These are phyloP conservation scores for Thinopyrum obtusiflorum DNA, from an alignment of 202 grass and related monocot species.

Conservation along the genomic window DNA sequence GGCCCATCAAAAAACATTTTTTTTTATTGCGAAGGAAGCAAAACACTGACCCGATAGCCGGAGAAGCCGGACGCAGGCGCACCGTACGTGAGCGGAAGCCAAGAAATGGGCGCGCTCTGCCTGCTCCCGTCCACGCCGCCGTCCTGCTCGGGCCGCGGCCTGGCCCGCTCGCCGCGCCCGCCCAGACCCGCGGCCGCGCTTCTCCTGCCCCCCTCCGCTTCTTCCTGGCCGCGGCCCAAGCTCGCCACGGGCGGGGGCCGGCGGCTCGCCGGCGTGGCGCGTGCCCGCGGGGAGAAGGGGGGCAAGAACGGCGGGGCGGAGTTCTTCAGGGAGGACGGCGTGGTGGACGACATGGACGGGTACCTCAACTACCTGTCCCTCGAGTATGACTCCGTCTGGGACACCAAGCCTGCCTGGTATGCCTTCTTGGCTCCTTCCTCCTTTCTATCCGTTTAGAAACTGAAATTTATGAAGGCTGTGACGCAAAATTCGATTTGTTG, in stretches of 20 bases:
- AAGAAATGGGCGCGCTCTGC: constrained; percentile 43
- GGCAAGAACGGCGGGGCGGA: constrained; percentile 19
- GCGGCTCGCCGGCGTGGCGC: neutral
- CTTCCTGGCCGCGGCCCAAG: neutral
- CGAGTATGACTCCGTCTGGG: constrained; percentile 96
- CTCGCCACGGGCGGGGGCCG: neutral
- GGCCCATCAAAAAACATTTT: neutral
- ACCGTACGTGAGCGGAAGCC: neutral
- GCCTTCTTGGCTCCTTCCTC: neutral
- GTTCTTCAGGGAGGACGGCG: constrained; percentile 77
- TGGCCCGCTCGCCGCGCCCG: neutral
- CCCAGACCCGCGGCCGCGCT: neutral
- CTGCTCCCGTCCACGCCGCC: constrained; percentile 32
- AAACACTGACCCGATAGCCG: too few relatives aligned
- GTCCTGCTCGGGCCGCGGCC: constrained; percentile 21
- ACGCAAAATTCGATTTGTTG: neutral
- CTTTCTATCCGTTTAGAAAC: neutral
- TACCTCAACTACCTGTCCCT: constrained; percentile 94
- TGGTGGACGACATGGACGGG: constrained; percentile 88
- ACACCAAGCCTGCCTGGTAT: constrained; percentile 89
- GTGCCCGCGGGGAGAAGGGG: constrained; percentile 1
- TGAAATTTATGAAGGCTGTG: neutral
- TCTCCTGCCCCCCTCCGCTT: neutral
- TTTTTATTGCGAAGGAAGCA: neutral
- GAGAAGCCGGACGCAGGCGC: too few relatives aligned